phyloP scores from a whole-genome alignment of 768 basidiomycete genomes.

The Podaxis carcinomalis region DNA sequence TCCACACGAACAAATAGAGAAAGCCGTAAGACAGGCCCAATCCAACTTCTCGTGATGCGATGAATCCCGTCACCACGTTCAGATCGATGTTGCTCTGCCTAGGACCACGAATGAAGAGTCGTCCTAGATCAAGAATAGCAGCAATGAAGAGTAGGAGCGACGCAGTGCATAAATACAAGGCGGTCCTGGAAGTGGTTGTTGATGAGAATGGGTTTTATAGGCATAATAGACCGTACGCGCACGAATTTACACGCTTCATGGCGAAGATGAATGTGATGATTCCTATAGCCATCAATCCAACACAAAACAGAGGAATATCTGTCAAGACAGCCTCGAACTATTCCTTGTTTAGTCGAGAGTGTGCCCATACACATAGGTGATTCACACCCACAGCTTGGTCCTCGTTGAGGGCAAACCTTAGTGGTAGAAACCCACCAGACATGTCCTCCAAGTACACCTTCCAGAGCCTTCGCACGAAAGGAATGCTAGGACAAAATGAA shows the following conservation, averaged over 20 bases:
- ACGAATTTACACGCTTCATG: constrained; percentile 50
- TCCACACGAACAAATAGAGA: constrained; percentile 68
- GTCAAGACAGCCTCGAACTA: constrained; percentile 55
- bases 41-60: constrained; percentile 54
- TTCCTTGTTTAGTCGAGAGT: neutral
- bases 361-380: neutral
- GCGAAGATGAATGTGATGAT: constrained; percentile 53
- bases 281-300: constrained; percentile 62
- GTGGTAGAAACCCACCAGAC: constrained; percentile 18
- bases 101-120: constrained; percentile 41
- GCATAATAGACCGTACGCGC: constrained; percentile 20
- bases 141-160: constrained; percentile 58
- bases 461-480: neutral
- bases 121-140: constrained; percentile 57
- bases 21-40: constrained; percentile 54
- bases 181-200: constrained; percentile 5
- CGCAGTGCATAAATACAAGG: constrained; percentile 50
- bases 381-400: constrained; percentile 38
- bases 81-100: constrained; percentile 19
- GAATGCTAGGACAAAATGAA: neutral
- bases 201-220: neutral
- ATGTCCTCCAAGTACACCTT: constrained; percentile 1
- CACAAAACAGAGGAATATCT: constrained; percentile 64
- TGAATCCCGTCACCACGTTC: constrained; percentile 31
- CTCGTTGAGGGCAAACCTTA: constrained; percentile 30